Evolutionary conservation across 2,329 filamentous ascomycete species (phyloP), one percentile per base, ranked within the genome.

Genomic region (Corniculantispora saksenae): DNA sequence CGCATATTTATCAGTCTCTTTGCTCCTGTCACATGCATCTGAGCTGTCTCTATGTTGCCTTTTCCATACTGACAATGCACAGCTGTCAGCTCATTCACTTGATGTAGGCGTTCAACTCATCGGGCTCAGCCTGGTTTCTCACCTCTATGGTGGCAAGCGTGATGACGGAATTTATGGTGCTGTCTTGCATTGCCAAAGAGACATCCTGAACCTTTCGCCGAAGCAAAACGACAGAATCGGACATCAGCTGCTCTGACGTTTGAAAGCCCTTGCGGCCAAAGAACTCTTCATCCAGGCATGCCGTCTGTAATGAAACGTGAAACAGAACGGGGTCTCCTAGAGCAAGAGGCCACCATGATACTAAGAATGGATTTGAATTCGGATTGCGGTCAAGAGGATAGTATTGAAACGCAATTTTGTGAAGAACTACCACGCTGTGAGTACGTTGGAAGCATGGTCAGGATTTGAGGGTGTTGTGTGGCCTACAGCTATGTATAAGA

Each of bases 341-440:
- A 0, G 85, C 84, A 1, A 84, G 76, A 0, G 85, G 85, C 84
- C 85, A 87, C 85, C 85, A 87, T 0, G 84, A 86, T 8, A 86
- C 74, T 21, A 87, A 74, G 66, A 87, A 87, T 0, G 85, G 85
- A 68, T 87, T 87, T 9, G 85, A 84, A 0, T 72, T 72, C n/a
- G 78, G 70, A 66, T 77, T 80, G 9, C 85, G 74, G 60, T 87
- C 85, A 23, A 86, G 75, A 0, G 85, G 85, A 68, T 87, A 87
- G 69, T 87, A 87, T 67, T 86, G 82, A 59, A 87, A 87, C 0
- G 84, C 83, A 55, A 88, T 87, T 53, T 82, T 85, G 50, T 81
- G 78, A 3, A 86, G 74, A 67, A 88, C 85, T 86, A 62, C 27
- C 15, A 48, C 32, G n/a, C 3, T 61, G 74, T 69, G 59, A 66